Evolutionary conservation across 129 eudicot species (phyloP), one percentile per base, ranked within the genome.

Genomic region (Scalesia atractyloides): DNA sequence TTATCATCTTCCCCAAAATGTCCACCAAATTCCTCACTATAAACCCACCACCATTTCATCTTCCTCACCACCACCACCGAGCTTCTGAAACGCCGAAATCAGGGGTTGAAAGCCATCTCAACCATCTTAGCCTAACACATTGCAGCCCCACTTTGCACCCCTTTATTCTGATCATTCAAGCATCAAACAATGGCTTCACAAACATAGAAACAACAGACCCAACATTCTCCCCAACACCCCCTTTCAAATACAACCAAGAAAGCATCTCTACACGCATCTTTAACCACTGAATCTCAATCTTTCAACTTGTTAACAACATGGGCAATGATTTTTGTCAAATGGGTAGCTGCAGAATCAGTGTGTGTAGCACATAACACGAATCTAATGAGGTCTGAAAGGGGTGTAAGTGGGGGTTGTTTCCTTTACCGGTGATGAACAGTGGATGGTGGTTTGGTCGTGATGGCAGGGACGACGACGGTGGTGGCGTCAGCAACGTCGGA

Each of bases 181-280:
- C 85, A 81, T 92, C 98, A 77, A 92, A 87, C 82, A 94, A 88
- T 0, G 98, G 98, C 91, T 84, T 90, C 73, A 81, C 84, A 75
- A 93, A 93, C 79, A 93, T 64, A 5, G 87, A 80, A 64, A 90
- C 98, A 57, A 88, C 80, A 15, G 86, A 82, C 44, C 87, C 96
- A 61, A 83, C 77, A 76, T 67, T 78, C 44, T 79, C 84, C 51
- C 70, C 87, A 61, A 59, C 82, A 8, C 73, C 88, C 58, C 86
- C 96, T 61, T 84, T 90, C 66, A 94, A 70, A 75, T 90, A 94
- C 77, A 80, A 52, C 5, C 68, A 41, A 5, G 98, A 83, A 48
- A 90, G 96, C 73, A 0, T 90, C 98, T 3, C 90, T 75, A 61
- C 98, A 94, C 12, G 96, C 84, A 12, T 92, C 96, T 57, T 85